Base-by-base conservation (phyloP, 257 asterid species). In the Jacaranda copaia region DNA sequence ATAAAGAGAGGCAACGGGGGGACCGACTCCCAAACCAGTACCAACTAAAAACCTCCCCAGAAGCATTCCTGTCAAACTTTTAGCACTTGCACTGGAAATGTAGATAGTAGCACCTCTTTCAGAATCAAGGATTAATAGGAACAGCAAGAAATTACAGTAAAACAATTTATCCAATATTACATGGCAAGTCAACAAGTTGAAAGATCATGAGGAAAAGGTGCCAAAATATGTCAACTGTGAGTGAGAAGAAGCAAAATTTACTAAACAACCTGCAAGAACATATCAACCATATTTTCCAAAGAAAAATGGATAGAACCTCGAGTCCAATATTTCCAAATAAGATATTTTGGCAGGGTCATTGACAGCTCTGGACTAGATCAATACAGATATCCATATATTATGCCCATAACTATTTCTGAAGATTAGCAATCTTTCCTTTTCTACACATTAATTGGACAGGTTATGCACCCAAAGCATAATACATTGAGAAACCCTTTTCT, bases 1-100 rank as follows among this genome's bases (percentile, higher is more conserved):
- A 69, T 94, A 94, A 62, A 94, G 94, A 80, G 97, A 89, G 63
- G 97, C 92, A 83, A 92, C 97, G 39, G 98, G 95, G 8, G 98
- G 98, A 42, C 98, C 98, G 69, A 94, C 83, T 3, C 98, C 98
- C 73, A 94, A 82, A 71, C 98, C 98, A 62, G 68, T 84, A 69
- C 98, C 98, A 25, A 94, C 98, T 75, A 92, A 80, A 76, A 89
- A 81, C 79, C 98, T 88, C 64, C 98, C 98, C 42, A 91, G 65
- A 74, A 94, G 97, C 96, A 94, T 92, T 55, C 94, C 96, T 70
- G 88, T 75, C 88, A 89, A 84, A 42, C 83, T 94, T 58, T 42
- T 79, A 66, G 96, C 78, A 16, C 89, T 85, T 61, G 97, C 98
- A 81, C 98, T 92, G 92, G 71, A 88, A 80, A 81, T 60, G 67